Percentiles rank a stretch among this genome's conserved stretches.
These are phyloP conservation scores for Galeopsis tetrahit DNA, from an alignment of 257 asterid species.

Conservation along the genomic window DNA sequence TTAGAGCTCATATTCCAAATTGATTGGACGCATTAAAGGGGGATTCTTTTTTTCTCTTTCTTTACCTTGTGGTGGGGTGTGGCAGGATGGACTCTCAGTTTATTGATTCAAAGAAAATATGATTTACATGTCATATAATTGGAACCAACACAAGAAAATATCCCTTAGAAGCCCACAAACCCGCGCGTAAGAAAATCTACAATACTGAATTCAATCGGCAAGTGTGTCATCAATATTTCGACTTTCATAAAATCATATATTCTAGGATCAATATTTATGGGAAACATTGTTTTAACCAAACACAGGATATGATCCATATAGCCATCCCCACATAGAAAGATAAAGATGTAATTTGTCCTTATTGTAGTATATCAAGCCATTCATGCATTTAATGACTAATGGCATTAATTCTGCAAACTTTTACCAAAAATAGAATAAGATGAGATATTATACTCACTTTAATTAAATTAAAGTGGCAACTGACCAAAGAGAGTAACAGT, in stretches of 20 bases:
- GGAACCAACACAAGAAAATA: slow-evolving; percentile 15
- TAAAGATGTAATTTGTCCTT: neutral
- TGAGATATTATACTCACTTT: neutral
- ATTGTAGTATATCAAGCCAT: neutral
- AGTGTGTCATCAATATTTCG: slow-evolving; percentile 16
- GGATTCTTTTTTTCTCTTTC: neutral
- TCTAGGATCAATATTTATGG: slow-evolving; percentile 10
- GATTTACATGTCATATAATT: neutral
- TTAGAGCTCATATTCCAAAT: slow-evolving; percentile 7
- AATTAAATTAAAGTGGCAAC: neutral
- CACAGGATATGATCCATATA: neutral
- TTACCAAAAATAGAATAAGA: slow-evolving; percentile 18
- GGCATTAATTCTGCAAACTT: neutral
- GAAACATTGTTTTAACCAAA: neutral
- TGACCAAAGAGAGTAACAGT: slow-evolving; percentile 14
- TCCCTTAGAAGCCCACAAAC: slow-evolving; percentile 23
- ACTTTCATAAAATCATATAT: slow-evolving; percentile 16
- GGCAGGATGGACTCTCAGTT: slow-evolving; percentile 6
- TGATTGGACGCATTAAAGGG: slow-evolving; percentile 5
- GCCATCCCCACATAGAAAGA: neutral
- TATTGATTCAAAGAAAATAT: slow-evolving; percentile 6
- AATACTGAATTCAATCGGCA: slow-evolving; percentile 16
- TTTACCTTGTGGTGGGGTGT: neutral
- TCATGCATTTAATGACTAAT: neutral
- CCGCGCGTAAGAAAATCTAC: slow-evolving; percentile 10